phyloP scores from a whole-genome alignment of 1,284 basidiomycete genomes.

The Moesziomyces sp. region DNA sequence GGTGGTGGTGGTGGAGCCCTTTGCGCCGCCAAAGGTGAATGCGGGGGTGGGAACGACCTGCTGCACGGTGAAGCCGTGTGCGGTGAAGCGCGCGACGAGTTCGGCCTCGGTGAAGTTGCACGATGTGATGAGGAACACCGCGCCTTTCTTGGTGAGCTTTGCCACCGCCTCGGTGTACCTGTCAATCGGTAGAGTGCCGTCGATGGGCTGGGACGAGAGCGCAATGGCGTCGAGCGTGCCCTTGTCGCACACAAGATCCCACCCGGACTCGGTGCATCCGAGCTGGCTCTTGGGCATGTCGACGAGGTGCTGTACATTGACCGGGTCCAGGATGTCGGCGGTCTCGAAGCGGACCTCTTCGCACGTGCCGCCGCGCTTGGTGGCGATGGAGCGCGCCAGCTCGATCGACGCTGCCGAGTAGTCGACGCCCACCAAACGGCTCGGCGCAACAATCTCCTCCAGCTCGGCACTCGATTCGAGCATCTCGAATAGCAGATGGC shows the following conservation, averaged over 20 bases:
- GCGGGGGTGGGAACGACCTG: constrained; percentile 56
- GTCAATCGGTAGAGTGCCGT: constrained; percentile 73
- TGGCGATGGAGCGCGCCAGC: constrained; percentile 58
- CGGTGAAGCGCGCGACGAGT: constrained; percentile 74
- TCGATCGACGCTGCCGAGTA: constrained; percentile 81
- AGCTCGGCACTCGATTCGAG: constrained; percentile 52
- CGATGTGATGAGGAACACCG: constrained; percentile 81
- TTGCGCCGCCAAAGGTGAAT: constrained; percentile 58
- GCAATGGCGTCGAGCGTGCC: constrained; percentile 82
- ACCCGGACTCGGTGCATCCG: constrained; percentile 19
- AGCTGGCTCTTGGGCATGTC: constrained; percentile 2
- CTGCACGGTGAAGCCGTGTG: constrained; percentile 46
- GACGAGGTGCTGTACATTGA: constrained; percentile 13
- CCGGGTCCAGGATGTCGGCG: constrained; percentile 63
- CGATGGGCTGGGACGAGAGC: constrained; percentile 75
- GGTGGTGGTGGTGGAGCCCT: constrained; percentile 55
- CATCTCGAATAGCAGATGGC: constrained; percentile 81
- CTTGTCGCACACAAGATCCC: constrained; percentile 69
- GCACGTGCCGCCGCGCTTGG: constrained; percentile 41
- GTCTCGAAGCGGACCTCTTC: constrained; percentile 61
- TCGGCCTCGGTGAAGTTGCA: constrained; percentile 92
- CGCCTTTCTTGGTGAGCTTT: constrained; percentile 72
- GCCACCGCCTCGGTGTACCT: constrained; percentile 76
- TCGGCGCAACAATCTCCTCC: constrained; percentile 75
- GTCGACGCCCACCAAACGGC: constrained; percentile 78